Evolutionary conservation across 2,329 filamentous ascomycete genomes (phyloP).

Genomic region (Aschersonia sp.): DNA sequence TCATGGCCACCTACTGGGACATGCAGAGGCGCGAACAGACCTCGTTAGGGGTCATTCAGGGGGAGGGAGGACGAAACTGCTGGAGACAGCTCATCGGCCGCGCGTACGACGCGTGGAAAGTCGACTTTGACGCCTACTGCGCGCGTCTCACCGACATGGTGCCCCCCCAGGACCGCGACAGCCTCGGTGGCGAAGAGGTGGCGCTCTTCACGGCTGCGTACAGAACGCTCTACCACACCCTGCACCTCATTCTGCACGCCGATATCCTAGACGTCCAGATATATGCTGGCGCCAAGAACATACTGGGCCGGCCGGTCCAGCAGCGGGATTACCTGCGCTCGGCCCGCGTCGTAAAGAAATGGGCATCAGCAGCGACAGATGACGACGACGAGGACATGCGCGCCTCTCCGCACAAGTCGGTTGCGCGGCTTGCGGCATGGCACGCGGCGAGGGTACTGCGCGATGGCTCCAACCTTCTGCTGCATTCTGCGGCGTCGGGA

Average conservation of each 20-base stretch:
- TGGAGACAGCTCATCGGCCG: conserved; percentile 37
- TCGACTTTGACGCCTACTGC: conserved; percentile 40
- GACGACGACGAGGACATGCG: background rate
- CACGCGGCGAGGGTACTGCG: conserved; percentile 39
- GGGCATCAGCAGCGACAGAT: conserved; percentile 17
- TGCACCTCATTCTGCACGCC: conserved; percentile 39
- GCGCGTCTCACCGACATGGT: conserved; percentile 5
- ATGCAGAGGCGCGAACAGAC: conserved; percentile 49
- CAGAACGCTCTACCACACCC: conserved; percentile 42
- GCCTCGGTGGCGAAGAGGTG: conserved; percentile 10
- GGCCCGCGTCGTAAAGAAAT: conserved; percentile 34
- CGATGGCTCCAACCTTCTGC: conserved; percentile 34
- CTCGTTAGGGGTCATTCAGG: conserved; percentile 28
- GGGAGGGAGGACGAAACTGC: conserved; percentile 4
- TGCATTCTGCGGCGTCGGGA: conserved; percentile 18
- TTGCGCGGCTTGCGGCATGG: conserved; percentile 30
- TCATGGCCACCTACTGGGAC: conserved; percentile 50
- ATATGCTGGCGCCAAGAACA: conserved; percentile 43
- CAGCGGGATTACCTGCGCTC: conserved; percentile 33
- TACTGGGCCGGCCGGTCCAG: conserved; percentile 39
- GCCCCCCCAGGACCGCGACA: background rate
- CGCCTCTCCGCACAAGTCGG: background rate
- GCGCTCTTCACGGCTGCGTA: conserved; percentile 29
- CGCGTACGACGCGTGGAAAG: conserved; percentile 43
- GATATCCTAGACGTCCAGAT: conserved; percentile 49